Conservation (phyloP, 148 eudicot genomes). For the Rhododendron molle region DNA sequence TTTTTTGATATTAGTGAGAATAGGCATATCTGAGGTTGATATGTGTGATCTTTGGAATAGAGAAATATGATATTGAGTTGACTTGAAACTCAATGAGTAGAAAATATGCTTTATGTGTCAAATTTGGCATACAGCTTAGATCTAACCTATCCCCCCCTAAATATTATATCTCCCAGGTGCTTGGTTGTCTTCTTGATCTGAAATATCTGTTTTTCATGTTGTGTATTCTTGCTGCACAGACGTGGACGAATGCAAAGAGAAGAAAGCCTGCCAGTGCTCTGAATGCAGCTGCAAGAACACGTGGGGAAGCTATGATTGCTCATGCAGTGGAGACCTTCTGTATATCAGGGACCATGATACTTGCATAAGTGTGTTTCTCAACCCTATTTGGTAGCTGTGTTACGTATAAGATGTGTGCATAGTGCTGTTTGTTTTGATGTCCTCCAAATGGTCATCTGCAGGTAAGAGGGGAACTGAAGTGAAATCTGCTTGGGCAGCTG, state of each 20-base stretch:
- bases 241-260: conserved; percentile 85
- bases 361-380: conserved; percentile 68
- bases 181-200: conserved; percentile 2
- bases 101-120: neutral
- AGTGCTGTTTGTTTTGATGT: neutral
- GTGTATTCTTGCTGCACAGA: conserved; percentile 34
- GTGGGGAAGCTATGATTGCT: conserved; percentile 95
- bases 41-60: neutral
- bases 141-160: neutral
- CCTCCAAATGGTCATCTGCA: conserved; percentile 21
- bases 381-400: neutral
- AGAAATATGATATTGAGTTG: neutral
- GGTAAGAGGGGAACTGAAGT: conserved; percentile 60
- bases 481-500: conserved; percentile 72
- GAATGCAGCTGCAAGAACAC: conserved; percentile 93
- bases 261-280: conserved; percentile 80
- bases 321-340: conserved; percentile 69
- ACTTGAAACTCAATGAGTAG: neutral
- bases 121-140: neutral
- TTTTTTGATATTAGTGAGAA: neutral
- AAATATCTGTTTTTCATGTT: neutral
- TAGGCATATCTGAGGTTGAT: neutral
- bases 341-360: conserved; percentile 89
- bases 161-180: neutral
- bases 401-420: neutral